Percentiles rank a stretch among this genome's conserved stretches.
Evolutionary conservation across 352 stramenopile genomes (phyloP).

Genomic region (Stramenopiles sp.): DNA sequence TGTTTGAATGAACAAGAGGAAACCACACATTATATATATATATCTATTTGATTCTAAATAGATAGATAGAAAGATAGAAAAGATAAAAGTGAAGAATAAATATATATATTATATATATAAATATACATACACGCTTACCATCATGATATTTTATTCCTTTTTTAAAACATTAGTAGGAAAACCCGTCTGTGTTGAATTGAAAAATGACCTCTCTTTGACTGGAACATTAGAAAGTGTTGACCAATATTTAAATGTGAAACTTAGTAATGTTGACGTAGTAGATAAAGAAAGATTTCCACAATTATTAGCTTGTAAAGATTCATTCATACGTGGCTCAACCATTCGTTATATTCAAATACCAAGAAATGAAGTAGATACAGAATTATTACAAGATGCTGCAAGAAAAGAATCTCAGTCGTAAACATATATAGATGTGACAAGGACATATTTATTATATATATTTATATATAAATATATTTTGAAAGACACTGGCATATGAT

Average conservation of each 20-base stretch:
- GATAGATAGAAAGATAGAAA: too few species aligned
- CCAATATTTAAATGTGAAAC: slow-evolving; percentile 98
- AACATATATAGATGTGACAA: too few species aligned
- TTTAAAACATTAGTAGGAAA: slow-evolving; percentile 96
- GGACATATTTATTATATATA: too few species aligned
- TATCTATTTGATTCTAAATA: too few species aligned
- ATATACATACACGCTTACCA: too few species aligned
- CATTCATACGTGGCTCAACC: slow-evolving; percentile 90
- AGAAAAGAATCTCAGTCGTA: slow-evolving; percentile 34
- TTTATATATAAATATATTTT: too few species aligned
- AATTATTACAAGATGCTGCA: slow-evolving; percentile 65
- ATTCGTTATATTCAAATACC: slow-evolving; percentile 97
- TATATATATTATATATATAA: too few species aligned
- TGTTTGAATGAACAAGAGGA: too few species aligned
- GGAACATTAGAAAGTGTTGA: slow-evolving; percentile 90
- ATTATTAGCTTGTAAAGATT: slow-evolving; percentile 83
- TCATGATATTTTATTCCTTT: slow-evolving; percentile 91
- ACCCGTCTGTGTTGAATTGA: slow-evolving; percentile 92
- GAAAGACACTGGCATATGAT: too few species aligned
- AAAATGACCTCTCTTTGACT: slow-evolving; percentile 93
- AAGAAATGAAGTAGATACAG: slow-evolving; percentile 80
- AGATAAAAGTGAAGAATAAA: too few species aligned
- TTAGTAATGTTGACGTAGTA: slow-evolving; percentile 81
- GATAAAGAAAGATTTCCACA: slow-evolving; percentile 88
- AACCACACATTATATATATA: too few species aligned